phyloP scores from a whole-genome alignment of 176 grass and related monocot species.

The Eleusine coracana region DNA sequence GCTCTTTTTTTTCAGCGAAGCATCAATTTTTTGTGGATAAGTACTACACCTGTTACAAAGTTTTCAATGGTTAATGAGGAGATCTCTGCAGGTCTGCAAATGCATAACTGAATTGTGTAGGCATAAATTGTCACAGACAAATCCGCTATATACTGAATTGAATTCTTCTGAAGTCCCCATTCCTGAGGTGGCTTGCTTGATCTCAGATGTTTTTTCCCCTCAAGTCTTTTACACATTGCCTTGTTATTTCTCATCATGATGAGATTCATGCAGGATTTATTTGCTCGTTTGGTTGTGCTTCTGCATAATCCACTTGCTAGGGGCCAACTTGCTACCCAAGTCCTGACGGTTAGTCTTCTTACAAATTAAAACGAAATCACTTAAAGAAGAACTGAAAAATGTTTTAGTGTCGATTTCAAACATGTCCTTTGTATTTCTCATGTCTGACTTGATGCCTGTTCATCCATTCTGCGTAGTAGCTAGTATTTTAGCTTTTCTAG shows the following conservation, averaged over 20 bases:
- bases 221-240: slow-evolving; percentile 30
- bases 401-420: slow-evolving; percentile 19
- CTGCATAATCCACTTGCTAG: slow-evolving; percentile 94
- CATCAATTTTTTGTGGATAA: slow-evolving; percentile 28
- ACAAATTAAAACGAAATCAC: slow-evolving; percentile 26
- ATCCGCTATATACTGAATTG: slow-evolving; percentile 65
- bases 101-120: slow-evolving; percentile 96
- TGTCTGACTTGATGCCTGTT: slow-evolving; percentile 26
- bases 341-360: slow-evolving; percentile 75
- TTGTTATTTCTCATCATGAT: slow-evolving; percentile 42
- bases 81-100: slow-evolving; percentile 84
- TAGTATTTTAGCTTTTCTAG: slow-evolving; percentile 19
- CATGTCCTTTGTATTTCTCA: neutral
- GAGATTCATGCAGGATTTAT: slow-evolving; percentile 71
- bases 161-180: slow-evolving; percentile 78
- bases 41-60: slow-evolving; percentile 23
- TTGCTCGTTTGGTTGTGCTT: slow-evolving; percentile 95
- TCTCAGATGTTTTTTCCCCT: slow-evolving; percentile 36
- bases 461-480: slow-evolving; percentile 22
- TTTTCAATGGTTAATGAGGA: slow-evolving; percentile 34
- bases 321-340: slow-evolving; percentile 81
- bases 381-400: slow-evolving; percentile 7
- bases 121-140: slow-evolving; percentile 71
- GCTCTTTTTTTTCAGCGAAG: neutral
- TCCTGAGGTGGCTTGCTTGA: slow-evolving; percentile 67